Base-by-base conservation (phyloP, 2,329 filamentous ascomycete species). In the Arthroderma sp. region DNA sequence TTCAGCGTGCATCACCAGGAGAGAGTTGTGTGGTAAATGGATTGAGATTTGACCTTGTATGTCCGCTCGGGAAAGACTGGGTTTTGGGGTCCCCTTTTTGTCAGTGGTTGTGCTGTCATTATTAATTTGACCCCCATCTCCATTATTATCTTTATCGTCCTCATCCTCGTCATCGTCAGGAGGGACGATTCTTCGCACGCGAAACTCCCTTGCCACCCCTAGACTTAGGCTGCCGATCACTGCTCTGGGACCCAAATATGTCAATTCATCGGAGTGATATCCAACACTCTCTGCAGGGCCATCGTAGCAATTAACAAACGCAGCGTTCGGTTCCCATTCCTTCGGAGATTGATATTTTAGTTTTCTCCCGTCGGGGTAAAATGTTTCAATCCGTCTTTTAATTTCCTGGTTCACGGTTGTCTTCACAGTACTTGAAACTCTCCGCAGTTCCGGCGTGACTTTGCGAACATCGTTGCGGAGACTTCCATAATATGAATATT, bases 1-100 rank as follows among this genome's bases (percentile, higher is more conserved):
- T 68, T 95, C 89, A 0, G 91, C 91, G 66, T 97, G 91, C 93
- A 98, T 97, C 8, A 97, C 78, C 0, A 98, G 78, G 0, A 97
- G 79, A 0, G 88, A 94, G 70, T 97, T 97, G 71, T 97, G 93
- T 0, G 91, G 91, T 0, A 97, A 81, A 64, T 96, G 89, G 44
- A 97, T 93, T 0, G 89, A 84, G 59, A 97, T 91, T 68, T 95
- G 91, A 2, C 91, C 91, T 66, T 87, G 82, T 0, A 80, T 78
- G 62, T 93, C 85, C 1, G 80, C 75, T 11, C 67, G 66, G 9
- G 60, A 54, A 55, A 58, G 56, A 19, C 23, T 9, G n/a, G 13
- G n/a, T 19, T 51, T 51, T 31, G 25, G 60, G 33, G 61, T 59
- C 41, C 58, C 49, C 56, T 31, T 19, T 35, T 15, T 54, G 25